Conservation (phyloP, 2,329 filamentous ascomycete genomes). For the Blumeria graminis region DNA sequence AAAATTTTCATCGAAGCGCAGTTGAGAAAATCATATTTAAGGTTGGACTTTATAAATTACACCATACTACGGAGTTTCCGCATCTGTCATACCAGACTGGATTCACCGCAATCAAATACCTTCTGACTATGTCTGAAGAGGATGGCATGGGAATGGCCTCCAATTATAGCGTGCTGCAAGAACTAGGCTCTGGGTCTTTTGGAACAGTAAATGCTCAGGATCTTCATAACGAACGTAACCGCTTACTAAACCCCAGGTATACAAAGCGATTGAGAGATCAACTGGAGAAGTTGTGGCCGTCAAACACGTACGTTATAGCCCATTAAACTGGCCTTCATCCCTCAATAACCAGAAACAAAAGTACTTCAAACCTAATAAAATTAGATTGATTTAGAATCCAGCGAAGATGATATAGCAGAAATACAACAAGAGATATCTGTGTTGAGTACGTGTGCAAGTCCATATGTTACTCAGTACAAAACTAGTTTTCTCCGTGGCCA, state of each 20-base stretch:
- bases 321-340: slow-evolving; percentile 2
- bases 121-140: slow-evolving; percentile 8
- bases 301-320: slow-evolving; percentile 49
- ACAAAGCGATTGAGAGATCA: slow-evolving; percentile 77
- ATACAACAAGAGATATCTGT: slow-evolving; percentile 95
- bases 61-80: too few relatives aligned
- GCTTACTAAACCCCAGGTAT: slow-evolving; percentile 24
- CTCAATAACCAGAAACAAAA: slow-evolving; percentile 3
- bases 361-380: neutral
- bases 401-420: slow-evolving; percentile 93
- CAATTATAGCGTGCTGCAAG: slow-evolving; percentile 86
- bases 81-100: too few relatives aligned
- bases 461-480: slow-evolving; percentile 88
- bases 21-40: too few relatives aligned
- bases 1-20: too few relatives aligned
- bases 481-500: slow-evolving; percentile 86
- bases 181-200: slow-evolving; percentile 55
- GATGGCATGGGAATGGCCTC: slow-evolving; percentile 34
- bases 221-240: neutral
- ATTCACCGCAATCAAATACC: too few relatives aligned
- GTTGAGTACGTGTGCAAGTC: slow-evolving; percentile 80
- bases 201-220: slow-evolving; percentile 31
- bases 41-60: too few relatives aligned
- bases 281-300: slow-evolving; percentile 90
- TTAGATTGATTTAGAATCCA: slow-evolving; percentile 95